phyloP scores from a whole-genome alignment of 2,329 filamentous ascomycete genomes.

The Alternaria solani region DNA sequence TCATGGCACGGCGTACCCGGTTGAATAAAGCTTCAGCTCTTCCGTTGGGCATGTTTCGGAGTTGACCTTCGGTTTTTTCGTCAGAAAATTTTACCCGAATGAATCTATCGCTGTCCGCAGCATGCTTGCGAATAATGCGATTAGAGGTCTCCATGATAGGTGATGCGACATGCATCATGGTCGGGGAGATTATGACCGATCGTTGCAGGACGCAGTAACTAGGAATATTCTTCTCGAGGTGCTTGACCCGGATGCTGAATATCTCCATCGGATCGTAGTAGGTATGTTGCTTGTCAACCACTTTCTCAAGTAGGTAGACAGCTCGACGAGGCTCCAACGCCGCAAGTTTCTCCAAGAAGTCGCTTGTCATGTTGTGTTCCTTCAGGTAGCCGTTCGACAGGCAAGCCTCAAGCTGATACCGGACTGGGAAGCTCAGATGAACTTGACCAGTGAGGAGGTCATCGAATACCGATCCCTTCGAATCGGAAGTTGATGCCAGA shows the following conservation, averaged over 20 bases:
- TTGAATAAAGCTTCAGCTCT: conserved; percentile 69
- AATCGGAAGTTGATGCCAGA: conserved; percentile 9
- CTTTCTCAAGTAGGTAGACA: conserved; percentile 74
- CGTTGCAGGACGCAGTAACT: conserved; percentile 77
- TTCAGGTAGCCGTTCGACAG: conserved; percentile 80
- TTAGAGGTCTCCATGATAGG: conserved; percentile 88
- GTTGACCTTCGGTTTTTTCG: conserved; percentile 66
- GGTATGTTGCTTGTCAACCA: conserved; percentile 69
- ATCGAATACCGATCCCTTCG: conserved; percentile 26
- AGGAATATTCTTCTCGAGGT: conserved; percentile 61
- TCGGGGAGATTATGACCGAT: conserved; percentile 83
- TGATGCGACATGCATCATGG: conserved; percentile 78
- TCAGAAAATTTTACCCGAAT: conserved; percentile 90
- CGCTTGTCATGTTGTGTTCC: conserved; percentile 73
- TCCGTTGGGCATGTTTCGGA: conserved; percentile 43
- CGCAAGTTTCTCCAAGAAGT: conserved; percentile 72
- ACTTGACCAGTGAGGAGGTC: conserved; percentile 44
- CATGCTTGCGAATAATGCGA: conserved; percentile 79
- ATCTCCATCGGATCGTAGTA: conserved; percentile 76
- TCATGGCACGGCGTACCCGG: conserved; percentile 74
- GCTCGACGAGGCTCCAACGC: conserved; percentile 63
- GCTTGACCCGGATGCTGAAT: conserved; percentile 62
- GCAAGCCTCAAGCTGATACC: conserved; percentile 93
- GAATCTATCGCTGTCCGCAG: conserved; percentile 76
- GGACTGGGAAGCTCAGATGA: conserved; percentile 67